Conservation (phyloP, 306 rosid species). For the Vigna angularis region DNA sequence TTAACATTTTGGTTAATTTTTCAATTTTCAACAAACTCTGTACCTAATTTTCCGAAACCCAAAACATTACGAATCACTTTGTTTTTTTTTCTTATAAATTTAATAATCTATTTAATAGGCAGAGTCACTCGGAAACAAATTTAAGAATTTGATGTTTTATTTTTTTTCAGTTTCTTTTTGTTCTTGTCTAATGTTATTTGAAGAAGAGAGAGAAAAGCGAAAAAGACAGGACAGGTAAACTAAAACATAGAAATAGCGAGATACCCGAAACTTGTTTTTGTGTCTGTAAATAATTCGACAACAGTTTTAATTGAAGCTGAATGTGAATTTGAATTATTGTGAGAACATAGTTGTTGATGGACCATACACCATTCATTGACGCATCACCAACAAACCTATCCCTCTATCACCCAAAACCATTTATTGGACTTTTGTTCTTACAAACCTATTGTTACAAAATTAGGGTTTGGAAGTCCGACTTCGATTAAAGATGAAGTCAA, state of each 20-base stretch:
- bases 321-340: background rate
- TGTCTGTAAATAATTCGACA: constrained; percentile 5
- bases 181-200: background rate
- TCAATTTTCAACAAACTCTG: too few relatives aligned
- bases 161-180: background rate
- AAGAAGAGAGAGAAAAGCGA: constrained; percentile 8
- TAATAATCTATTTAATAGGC: too few relatives aligned
- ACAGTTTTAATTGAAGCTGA: background rate
- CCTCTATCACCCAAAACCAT: too few relatives aligned
- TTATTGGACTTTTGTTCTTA: too few relatives aligned
- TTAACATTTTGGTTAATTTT: too few relatives aligned
- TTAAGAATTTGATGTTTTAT: background rate
- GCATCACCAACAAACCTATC: background rate
- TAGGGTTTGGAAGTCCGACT: too few relatives aligned
- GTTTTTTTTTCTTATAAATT: too few relatives aligned
- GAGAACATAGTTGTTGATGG: constrained; percentile 11
- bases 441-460: too few relatives aligned
- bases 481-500: too few relatives aligned
- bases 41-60: too few relatives aligned
- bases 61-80: too few relatives aligned
- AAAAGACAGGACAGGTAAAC: background rate
- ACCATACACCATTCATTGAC: background rate
- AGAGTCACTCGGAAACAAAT: background rate
- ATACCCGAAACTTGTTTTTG: constrained; percentile 21
- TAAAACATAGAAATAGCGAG: constrained; percentile 21